Base-by-base conservation (phyloP, 177 flowering plant genomes). In the Vitis hybrid region DNA sequence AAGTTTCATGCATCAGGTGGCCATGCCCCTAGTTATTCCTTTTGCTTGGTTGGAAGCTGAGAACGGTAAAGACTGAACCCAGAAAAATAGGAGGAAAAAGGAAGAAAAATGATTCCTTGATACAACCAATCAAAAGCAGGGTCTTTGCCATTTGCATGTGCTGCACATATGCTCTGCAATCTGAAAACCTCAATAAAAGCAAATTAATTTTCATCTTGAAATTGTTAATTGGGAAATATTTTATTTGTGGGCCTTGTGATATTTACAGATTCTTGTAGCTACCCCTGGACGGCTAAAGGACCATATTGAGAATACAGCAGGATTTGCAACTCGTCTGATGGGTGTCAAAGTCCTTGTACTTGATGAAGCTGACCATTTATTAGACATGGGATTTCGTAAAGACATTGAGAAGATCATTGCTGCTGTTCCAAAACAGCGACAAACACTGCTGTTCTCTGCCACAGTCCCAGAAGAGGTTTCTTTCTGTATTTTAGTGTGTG, bases 221-320 rank as follows among this genome's bases (percentile, higher is more conserved):
- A 5, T 58, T 3, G 49, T 5, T 57, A n/a, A 19, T 11, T 58
- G 10, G 21, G 46, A 30, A 14, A 35, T 48, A 7, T 66, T 58
- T 12, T 18, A 2, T 15, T 49, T 66, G 51, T 58, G 62, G 27
- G 50, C 9, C 2, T 24, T 72, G 50, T 60, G 18, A 60, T 40
- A 65, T 18, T 55, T 66, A 27, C 88, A 96, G 99, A 91, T 96
- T 79, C 97, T 96, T 78, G 93, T 96, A 35, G 99, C 98, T 59
- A 96, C 99, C 54, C 99, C 99, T 78, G 99, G 99, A 82, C 89
- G 99, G 83, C 97, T 96, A 51, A 88, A 67, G 80, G 99, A 96
- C 73, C 99, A 96, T 75, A 81, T 85, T 67, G 95, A 92, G 85
- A 96, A 96, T 71, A 96, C 99, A 70, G 76, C 99, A 56, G 98